Conservation (phyloP, 352 stramenopile genomes). For the Pythium angustatum region DNA sequence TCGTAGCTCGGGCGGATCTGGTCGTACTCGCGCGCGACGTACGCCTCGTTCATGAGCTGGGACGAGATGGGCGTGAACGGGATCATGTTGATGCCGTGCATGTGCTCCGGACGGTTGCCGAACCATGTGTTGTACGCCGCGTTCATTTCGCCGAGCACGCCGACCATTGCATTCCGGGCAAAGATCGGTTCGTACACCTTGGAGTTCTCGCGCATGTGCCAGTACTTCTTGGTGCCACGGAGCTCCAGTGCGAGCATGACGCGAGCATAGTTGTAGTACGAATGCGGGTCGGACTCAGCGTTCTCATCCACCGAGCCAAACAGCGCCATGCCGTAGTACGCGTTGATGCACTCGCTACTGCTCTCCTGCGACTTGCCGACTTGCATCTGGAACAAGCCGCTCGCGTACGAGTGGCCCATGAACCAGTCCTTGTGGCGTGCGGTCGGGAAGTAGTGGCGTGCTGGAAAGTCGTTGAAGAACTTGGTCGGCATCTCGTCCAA, state of each 20-base stretch:
- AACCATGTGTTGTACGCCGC: slow-evolving; percentile 89
- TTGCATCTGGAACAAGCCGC: slow-evolving; percentile 93
- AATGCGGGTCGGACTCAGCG: slow-evolving; percentile 31
- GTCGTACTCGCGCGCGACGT: slow-evolving; percentile 56
- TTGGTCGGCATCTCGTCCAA: slow-evolving; percentile 41
- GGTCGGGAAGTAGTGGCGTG: slow-evolving; percentile 73
- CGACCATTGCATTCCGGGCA: slow-evolving; percentile 77
- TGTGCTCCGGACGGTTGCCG: slow-evolving; percentile 61
- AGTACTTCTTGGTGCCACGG: slow-evolving; percentile 94
- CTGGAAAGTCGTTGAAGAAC: slow-evolving; percentile 58
- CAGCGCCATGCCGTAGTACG: slow-evolving; percentile 94
- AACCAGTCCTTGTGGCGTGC: slow-evolving; percentile 96
- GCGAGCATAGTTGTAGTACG: slow-evolving; percentile 86
- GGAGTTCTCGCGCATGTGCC: slow-evolving; percentile 90
- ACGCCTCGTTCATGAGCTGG: slow-evolving; percentile 59
- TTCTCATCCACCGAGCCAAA: slow-evolving; percentile 66
- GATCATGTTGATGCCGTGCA: slow-evolving; percentile 87
- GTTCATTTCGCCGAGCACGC: slow-evolving; percentile 73
- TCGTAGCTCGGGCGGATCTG: slow-evolving; percentile 50
- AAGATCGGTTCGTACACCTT: slow-evolving; percentile 78
- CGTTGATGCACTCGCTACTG: slow-evolving; percentile 95
- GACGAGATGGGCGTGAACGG: slow-evolving; percentile 77
- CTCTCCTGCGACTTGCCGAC: slow-evolving; percentile 96
- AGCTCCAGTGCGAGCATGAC: slow-evolving; percentile 93
- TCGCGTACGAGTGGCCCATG: slow-evolving; percentile 96